phyloP scores from a whole-genome alignment of 768 basidiomycete species.

The Lentinula edodes region DNA sequence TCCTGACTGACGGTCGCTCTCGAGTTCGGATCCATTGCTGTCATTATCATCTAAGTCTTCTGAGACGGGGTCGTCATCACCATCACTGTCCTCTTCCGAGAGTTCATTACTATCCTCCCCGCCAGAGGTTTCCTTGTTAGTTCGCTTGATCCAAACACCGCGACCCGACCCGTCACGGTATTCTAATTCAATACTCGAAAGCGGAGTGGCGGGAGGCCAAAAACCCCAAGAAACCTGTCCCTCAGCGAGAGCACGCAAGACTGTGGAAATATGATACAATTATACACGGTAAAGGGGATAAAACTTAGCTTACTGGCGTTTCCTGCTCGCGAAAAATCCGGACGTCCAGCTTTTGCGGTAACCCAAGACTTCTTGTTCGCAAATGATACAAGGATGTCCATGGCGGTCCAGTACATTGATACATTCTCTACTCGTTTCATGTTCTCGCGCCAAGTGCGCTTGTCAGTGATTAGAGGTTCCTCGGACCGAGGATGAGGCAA shows the following conservation, averaged over 20 bases:
- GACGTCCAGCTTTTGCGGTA: slow-evolving; percentile 87
- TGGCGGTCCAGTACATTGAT: slow-evolving; percentile 66
- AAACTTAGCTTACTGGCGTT: slow-evolving; percentile 64
- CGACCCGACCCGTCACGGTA: slow-evolving; percentile 52
- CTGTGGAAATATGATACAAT: slow-evolving; percentile 28
- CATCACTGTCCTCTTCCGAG: slow-evolving; percentile 21
- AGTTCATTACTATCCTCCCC: slow-evolving; percentile 21
- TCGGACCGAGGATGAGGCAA: slow-evolving; percentile 48
- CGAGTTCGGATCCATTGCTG: not conserved
- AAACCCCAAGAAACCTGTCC: slow-evolving; percentile 81
- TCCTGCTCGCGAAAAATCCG: slow-evolving; percentile 85
- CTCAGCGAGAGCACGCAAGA: slow-evolving; percentile 80
- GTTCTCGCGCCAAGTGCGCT: slow-evolving; percentile 74
- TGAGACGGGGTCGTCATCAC: slow-evolving; percentile 12
- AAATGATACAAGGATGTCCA: slow-evolving; percentile 76
- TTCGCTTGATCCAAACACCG: slow-evolving; percentile 22
- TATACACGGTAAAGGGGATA: not conserved
- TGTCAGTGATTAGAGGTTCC: slow-evolving; percentile 42
- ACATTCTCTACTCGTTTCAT: slow-evolving; percentile 22
- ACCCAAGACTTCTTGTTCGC: slow-evolving; percentile 77
- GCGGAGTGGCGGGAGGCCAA: slow-evolving; percentile 56
- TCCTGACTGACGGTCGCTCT: not conserved
- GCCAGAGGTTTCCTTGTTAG: slow-evolving; percentile 20
- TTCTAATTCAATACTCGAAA: slow-evolving; percentile 20
- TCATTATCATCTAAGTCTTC: not conserved